Base-by-base conservation (phyloP, 2,329 filamentous ascomycete genomes). In the Pestalotiopsis sp. region DNA sequence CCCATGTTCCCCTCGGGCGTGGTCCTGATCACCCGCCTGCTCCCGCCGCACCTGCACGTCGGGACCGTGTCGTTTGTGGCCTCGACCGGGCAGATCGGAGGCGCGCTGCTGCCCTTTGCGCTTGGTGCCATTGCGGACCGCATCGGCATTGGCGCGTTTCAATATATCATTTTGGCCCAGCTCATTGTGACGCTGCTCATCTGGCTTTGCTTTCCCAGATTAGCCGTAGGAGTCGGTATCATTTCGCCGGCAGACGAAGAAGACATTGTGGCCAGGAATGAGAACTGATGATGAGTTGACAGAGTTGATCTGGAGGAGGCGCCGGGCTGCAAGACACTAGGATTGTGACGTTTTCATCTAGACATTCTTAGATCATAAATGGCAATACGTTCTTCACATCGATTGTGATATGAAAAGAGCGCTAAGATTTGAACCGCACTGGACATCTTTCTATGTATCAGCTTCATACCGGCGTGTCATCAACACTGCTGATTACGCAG, bases 21-120 rank as follows among this genome's bases (percentile, higher is more conserved):
- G 17, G 76, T 82, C 4, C 74, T 81, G 9, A 58, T 83, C 23
- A 79, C 80, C 1, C 71, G 75, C 2, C 70, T 81, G 20, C 70
- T 84, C 4, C 82, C 81, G 11, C 71, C 69, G 13, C 76, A 81
- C n/a, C 52, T 83, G 2, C 82, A 84, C 49, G 78, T 85, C 14
- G 74, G 73, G 2, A 83, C 80, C 2, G 82, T 85, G 4, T 82
- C 82, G 0, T 82, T 84, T 38, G 82, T 82, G 1, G 79, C 82
- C 2, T 79, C 81, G 3, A 69, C 84, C 1, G 84, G 84, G 1
- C 82, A 84, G 70, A 72, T 84, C 9, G 83, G 83, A 2, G 82
- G 79, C 4, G 83, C 82, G 0, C 62, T 82, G 20, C 71, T 84
- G 1, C 83, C 84, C 0, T 83, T 84, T 67, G 77, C 74, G 3